Percentiles rank a stretch among this genome's conserved stretches.
phyloP scores from a whole-genome alignment of 352 stramenopile genomes.

The Globisporangium barbulae region DNA sequence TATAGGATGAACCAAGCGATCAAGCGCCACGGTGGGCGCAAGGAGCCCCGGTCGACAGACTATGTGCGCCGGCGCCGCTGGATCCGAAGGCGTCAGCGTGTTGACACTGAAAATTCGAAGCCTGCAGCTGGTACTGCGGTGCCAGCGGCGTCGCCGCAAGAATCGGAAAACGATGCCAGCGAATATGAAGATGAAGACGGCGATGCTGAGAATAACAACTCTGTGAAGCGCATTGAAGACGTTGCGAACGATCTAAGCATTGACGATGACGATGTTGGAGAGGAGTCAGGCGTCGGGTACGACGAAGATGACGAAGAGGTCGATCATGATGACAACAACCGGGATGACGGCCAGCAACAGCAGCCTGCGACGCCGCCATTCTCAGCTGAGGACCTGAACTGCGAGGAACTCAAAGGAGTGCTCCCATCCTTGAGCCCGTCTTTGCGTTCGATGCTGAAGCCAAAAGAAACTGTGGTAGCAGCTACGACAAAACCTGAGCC shows the following conservation, averaged over 20 bases:
- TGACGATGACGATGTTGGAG: constrained; percentile 28
- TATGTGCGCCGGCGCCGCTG: constrained; percentile 68
- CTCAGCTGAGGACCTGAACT: constrained; percentile 3
- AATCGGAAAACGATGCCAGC: constrained; percentile 1
- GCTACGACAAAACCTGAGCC: not conserved
- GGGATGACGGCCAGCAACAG: constrained; percentile 5
- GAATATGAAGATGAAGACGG: not conserved
- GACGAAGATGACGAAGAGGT: constrained; percentile 23
- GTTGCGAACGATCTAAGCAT: constrained; percentile 18
- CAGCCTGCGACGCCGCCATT: constrained; percentile 9
- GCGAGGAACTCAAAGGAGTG: constrained; percentile 6
- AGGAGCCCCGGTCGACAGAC: constrained; percentile 50
- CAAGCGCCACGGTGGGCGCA: constrained; percentile 53
- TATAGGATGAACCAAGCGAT: constrained; percentile 58
- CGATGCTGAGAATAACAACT: not conserved
- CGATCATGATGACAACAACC: constrained; percentile 5
- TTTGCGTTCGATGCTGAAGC: constrained; percentile 8
- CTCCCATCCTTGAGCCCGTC: constrained; percentile 12
- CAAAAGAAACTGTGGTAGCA: not conserved
- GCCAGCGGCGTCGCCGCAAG: not conserved
- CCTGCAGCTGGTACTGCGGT: not conserved
- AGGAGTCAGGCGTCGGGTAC: constrained; percentile 22
- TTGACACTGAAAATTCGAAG: constrained; percentile 6
- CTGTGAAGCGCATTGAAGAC: constrained; percentile 4
- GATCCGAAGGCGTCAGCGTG: constrained; percentile 49